These are phyloP conservation scores for Trichoderma cornu-damae DNA, from an alignment of 2,329 filamentous ascomycete species.

Conservation along the genomic window DNA sequence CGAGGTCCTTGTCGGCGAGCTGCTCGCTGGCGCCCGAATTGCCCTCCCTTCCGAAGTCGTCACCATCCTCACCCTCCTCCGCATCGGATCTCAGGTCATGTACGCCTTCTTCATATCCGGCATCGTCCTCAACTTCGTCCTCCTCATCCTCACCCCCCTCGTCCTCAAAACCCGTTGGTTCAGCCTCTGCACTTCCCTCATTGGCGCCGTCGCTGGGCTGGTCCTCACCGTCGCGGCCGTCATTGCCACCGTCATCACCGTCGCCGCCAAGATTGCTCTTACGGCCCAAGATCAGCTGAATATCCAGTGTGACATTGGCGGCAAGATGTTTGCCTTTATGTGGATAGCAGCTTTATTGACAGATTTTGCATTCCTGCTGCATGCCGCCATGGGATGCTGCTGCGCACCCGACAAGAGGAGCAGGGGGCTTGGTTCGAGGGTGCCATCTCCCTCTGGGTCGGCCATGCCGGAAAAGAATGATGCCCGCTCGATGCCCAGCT, in stretches of 20 bases:
- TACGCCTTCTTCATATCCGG: constrained; percentile 79
- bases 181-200: constrained; percentile 60
- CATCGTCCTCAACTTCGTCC: constrained; percentile 63
- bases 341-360: constrained; percentile 71
- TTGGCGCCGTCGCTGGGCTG: constrained; percentile 63
- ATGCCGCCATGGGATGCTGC: constrained; percentile 74
- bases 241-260: constrained; percentile 77
- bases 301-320: constrained; percentile 65
- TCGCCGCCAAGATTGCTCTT: constrained; percentile 75
- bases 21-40: constrained; percentile 78
- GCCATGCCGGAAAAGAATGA: background rate
- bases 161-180: constrained; percentile 54
- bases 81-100: constrained; percentile 75
- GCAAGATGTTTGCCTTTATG: constrained; percentile 79
- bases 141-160: constrained; percentile 62
- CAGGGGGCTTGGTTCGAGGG: constrained; percentile 1
- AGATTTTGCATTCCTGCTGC: constrained; percentile 65
- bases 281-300: constrained; percentile 68
- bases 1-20: constrained; percentile 69
- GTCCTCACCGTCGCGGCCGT: constrained; percentile 64
- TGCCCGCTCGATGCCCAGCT: background rate
- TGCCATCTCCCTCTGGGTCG: background rate
- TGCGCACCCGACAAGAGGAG: constrained; percentile 38
- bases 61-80: constrained; percentile 68
- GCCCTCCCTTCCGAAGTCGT: constrained; percentile 70